phyloP scores from a whole-genome alignment of 352 stramenopile species.

The Phytophthora palmivora region DNA sequence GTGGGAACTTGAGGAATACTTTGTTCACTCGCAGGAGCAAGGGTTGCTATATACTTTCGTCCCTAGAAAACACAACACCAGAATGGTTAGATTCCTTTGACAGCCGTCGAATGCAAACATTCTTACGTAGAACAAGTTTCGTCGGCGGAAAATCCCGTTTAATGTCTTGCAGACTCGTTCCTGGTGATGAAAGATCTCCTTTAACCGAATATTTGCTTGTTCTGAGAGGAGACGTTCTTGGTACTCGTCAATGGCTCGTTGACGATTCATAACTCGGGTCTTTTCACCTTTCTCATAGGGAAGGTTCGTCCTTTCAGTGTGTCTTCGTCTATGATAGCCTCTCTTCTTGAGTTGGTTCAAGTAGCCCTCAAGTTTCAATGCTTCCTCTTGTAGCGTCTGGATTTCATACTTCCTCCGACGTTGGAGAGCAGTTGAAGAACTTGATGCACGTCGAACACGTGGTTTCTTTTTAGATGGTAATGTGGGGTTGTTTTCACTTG shows the following conservation, averaged over 20 bases:
- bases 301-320: too few species aligned
- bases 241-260: conserved; percentile 11
- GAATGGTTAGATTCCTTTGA: too few species aligned
- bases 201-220: conserved; percentile 25
- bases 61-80: conserved; percentile 3
- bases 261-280: too few species aligned
- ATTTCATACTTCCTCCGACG: conserved; percentile 24
- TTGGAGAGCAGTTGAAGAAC: conserved; percentile 22
- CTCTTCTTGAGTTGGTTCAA: conserved; percentile 20
- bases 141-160: conserved; percentile 2
- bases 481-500: too few species aligned
- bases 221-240: conserved; percentile 19
- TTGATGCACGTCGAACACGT: not conserved
- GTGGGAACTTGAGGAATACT: not conserved
- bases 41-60: not conserved
- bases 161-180: conserved; percentile 9
- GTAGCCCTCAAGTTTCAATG: conserved; percentile 13
- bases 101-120: not conserved
- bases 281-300: too few species aligned
- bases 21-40: too few species aligned
- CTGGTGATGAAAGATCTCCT: conserved; percentile 17
- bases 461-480: conserved; percentile 7
- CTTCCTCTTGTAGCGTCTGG: conserved; percentile 17
- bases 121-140: conserved; percentile 9
- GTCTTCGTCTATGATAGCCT: too few species aligned